These are phyloP conservation scores for Fusarium illudens DNA, from an alignment of 2,329 filamentous ascomycete species.

Conservation along the genomic window DNA sequence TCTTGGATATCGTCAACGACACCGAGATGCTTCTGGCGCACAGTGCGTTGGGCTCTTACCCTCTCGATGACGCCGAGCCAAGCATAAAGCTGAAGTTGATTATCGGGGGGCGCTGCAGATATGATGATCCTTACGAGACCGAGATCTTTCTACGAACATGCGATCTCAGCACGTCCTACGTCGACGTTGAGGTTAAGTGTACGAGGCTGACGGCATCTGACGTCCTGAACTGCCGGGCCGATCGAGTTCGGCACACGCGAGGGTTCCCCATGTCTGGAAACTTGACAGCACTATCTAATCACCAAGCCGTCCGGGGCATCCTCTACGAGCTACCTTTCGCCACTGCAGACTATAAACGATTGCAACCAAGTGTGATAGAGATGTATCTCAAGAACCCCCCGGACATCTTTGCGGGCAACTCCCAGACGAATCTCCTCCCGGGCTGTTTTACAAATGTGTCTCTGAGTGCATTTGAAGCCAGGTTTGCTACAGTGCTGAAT, in stretches of 20 bases:
- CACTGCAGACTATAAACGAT: not conserved
- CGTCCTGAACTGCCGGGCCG: not conserved
- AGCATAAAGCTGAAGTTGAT: not conserved
- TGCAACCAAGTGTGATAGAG: not conserved
- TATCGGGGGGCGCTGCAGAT: not conserved
- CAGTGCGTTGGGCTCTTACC: no score
- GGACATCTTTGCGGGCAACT: not conserved
- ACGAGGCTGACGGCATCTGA: not conserved
- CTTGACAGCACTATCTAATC: not conserved
- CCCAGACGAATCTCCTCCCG: not conserved
- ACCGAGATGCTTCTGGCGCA: no score
- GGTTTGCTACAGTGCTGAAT: not conserved
- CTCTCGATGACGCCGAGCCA: not conserved
- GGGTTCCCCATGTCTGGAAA: not conserved
- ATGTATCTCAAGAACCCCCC: not conserved
- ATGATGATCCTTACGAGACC: rapidly evolving
- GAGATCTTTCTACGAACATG: not conserved
- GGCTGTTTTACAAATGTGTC: not conserved
- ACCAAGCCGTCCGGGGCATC: rapidly evolving
- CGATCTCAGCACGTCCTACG: not conserved
- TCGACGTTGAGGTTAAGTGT: not conserved
- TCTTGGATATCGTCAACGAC: not conserved
- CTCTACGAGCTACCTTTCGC: not conserved
- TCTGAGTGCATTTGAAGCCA: not conserved
- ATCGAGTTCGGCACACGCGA: not conserved